phyloP scores from a whole-genome alignment of 345 rosid species.

The Acer yangbiense region DNA sequence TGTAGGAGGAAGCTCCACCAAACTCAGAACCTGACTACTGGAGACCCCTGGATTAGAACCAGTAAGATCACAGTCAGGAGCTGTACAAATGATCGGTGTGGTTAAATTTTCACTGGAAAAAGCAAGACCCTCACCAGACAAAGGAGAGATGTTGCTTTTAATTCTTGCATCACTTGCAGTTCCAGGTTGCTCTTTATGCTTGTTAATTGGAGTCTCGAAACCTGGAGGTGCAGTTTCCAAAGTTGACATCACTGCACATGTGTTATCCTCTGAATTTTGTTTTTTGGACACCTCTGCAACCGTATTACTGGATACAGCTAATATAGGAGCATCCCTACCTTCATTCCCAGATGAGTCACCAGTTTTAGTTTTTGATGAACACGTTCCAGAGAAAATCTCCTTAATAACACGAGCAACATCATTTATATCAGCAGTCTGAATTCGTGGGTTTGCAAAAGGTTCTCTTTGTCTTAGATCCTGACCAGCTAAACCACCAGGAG shows the following conservation, averaged over 20 bases:
- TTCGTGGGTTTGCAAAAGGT: constrained; percentile 38
- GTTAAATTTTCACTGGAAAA: constrained; percentile 1
- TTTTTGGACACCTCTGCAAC: constrained; percentile 32
- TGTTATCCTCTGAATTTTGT: constrained; percentile 28
- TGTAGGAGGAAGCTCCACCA: neutral
- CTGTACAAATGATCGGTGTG: constrained; percentile 5
- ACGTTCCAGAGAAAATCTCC: constrained; percentile 67
- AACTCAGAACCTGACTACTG: neutral
- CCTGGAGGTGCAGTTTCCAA: constrained; percentile 28
- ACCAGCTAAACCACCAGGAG: constrained; percentile 24
- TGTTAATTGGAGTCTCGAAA: constrained; percentile 23
- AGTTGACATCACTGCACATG: constrained; percentile 10
- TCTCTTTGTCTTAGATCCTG: constrained; percentile 41
- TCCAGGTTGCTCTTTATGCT: constrained; percentile 19
- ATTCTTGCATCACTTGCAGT: constrained; percentile 17
- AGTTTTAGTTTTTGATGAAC: constrained; percentile 48
- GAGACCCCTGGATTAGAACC: constrained; percentile 6
- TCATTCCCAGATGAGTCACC: constrained; percentile 42
- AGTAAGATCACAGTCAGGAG: constrained; percentile 17
- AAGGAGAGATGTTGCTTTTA: constrained; percentile 14
- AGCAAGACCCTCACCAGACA: constrained; percentile 25
- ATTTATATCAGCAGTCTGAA: constrained; percentile 57
- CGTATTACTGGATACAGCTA: constrained; percentile 27
- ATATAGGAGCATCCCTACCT: constrained; percentile 26
- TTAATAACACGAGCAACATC: constrained; percentile 81